phyloP scores from a whole-genome alignment of 2,329 filamentous ascomycete species.

The Epicoccum nigrum region DNA sequence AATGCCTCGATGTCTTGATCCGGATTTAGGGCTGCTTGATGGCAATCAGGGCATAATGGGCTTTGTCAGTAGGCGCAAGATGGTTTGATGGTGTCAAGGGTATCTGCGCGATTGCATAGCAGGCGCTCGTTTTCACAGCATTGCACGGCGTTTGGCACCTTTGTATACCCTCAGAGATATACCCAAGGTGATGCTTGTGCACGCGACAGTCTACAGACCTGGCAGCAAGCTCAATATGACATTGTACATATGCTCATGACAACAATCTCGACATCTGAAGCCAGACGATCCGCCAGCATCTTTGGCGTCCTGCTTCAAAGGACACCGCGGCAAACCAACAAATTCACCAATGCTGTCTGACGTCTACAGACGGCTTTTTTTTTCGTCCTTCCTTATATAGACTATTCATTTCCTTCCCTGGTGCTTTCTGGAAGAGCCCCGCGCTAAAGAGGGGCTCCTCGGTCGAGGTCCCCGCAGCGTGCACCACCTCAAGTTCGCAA shows the following conservation, averaged over 20 bases:
- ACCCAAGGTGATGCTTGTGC: background rate
- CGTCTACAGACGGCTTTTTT: background rate
- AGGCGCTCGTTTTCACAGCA: conserved; percentile 28
- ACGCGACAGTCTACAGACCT: background rate
- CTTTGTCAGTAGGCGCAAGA: background rate
- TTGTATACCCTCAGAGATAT: background rate
- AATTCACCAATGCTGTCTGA: background rate
- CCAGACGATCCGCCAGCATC: no score
- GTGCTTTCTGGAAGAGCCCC: conserved; percentile 14
- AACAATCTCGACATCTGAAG: no score
- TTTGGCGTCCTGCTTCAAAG: no score
- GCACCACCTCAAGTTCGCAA: background rate
- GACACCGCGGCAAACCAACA: no score
- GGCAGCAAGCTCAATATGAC: background rate
- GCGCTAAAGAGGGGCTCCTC: conserved; percentile 14
- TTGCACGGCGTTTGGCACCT: conserved; percentile 26
- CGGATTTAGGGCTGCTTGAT: conserved; percentile 56
- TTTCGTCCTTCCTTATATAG: conserved; percentile 10
- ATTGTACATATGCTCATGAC: background rate
- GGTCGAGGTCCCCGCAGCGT: conserved; percentile 14
- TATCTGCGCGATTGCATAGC: conserved; percentile 19
- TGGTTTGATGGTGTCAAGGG: background rate
- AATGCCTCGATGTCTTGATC: conserved; percentile 88
- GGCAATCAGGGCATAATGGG: background rate
- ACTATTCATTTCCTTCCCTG: conserved; percentile 14